Base-by-base conservation (phyloP, 2,329 filamentous ascomycete genomes). In the Claviceps africana region DNA sequence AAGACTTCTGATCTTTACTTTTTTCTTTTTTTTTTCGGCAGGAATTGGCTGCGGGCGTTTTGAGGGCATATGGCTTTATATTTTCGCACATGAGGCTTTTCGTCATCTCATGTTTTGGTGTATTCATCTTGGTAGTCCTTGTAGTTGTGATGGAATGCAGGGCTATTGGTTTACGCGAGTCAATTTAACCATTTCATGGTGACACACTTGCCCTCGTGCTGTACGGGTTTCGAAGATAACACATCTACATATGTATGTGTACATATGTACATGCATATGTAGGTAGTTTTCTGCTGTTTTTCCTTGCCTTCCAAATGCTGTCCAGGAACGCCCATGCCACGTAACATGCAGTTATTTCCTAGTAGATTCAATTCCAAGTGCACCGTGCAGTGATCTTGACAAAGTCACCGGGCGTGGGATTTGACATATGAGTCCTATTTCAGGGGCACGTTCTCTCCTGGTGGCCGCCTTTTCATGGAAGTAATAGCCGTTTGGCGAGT, bases 31-130 rank as follows among this genome's bases (percentile, higher is more conserved):
- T 22, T 30, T 47, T 46, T 64, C 62, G 52, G 64, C 60, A 64
- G 62, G 60, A 62, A 59, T 50, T 58, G 61, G 62, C 59, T 61
- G 61, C 57, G 42, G 65, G 65, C 65, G 65, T 66, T 51, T 66
- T 58, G 55, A 59, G 60, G 65, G 62, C 59, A 64, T 63, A 61
- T 60, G 61, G 58, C 57, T 64, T 65, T 65, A 53, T 56, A 59
- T 53, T 59, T 61, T 15, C 28, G 19, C 19, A 46, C 21, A 37
- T 50, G 25, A n/a, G 45, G 21, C 45, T 51, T 54, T 22, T 19
- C 31, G 28, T 22, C 43, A 7, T 13, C 33, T 40, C 33, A 15
- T 48, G 15, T 49, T 33, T 52, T 58, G 60, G 56, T 57, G 57
- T 59, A 60, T 59, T 10, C 48, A 39, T 56, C 56, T 59, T 50